Conservation (phyloP, 2,329 filamentous ascomycete genomes). For the Scytalidium sp. region DNA sequence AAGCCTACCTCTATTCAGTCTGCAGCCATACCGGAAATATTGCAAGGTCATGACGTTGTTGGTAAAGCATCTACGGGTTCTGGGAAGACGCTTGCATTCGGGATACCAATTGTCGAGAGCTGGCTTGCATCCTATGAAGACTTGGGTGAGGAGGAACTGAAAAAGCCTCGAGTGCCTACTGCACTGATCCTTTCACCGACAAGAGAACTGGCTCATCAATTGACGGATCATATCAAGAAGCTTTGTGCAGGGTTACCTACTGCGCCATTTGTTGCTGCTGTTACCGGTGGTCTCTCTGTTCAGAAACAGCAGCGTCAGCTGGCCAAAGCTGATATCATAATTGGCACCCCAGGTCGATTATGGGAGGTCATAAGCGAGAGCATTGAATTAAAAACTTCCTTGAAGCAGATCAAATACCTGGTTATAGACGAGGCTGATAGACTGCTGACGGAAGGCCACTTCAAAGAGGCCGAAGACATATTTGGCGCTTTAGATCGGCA, state of each 20-base stretch:
- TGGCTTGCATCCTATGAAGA: constrained; percentile 58
- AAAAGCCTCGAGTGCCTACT: constrained; percentile 50
- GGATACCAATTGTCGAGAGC: constrained; percentile 85
- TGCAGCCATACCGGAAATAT: constrained; percentile 75
- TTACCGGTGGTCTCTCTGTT: constrained; percentile 91
- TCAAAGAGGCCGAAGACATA: constrained; percentile 91
- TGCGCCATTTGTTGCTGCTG: constrained; percentile 73
- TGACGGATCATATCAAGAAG: constrained; percentile 76
- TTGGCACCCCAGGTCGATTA: constrained; percentile 85
- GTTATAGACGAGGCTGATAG: constrained; percentile 95
- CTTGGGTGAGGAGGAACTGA: constrained; percentile 34
- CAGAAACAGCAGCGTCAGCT: constrained; percentile 90
- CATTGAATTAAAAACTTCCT: constrained; percentile 62
- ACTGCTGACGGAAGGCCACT: constrained; percentile 87
- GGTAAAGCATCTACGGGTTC: constrained; percentile 96
- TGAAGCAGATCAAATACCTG: constrained; percentile 75
- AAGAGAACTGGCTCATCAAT: constrained; percentile 88
- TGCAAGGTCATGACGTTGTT: constrained; percentile 84
- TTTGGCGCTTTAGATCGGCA: constrained; percentile 73
- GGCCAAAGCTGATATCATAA: constrained; percentile 82
- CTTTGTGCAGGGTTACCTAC: constrained; percentile 62
- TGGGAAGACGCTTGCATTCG: constrained; percentile 93
- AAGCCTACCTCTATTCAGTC: constrained; percentile 81
- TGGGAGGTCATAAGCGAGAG: constrained; percentile 91
- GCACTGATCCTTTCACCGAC: constrained; percentile 89